A percentile compares a stretch with the other conserved stretches of the same genome.
These are phyloP conservation scores for Neurospora sp. DNA, from an alignment of 495 filamentous ascomycete genomes.

Conservation along the genomic window DNA sequence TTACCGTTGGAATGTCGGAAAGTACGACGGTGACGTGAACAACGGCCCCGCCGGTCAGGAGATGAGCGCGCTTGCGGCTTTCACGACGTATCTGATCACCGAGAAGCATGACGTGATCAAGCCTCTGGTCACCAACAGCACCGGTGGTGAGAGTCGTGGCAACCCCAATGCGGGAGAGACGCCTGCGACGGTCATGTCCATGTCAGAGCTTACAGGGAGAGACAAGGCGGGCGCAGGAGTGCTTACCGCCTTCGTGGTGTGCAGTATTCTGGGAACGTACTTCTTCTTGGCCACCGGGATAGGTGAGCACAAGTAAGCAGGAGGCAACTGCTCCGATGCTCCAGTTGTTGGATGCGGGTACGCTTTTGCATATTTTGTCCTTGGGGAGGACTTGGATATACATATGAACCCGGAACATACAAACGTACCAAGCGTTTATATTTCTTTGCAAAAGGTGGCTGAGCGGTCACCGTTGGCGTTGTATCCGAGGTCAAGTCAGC, in stretches of 20 bases:
- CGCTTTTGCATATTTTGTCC: background rate
- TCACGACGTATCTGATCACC: constrained; percentile 42
- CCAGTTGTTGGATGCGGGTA: background rate
- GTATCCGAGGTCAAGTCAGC: background rate
- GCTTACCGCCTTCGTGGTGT: constrained; percentile 38
- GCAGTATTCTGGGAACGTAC: constrained; percentile 12
- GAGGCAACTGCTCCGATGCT: background rate
- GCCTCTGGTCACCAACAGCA: constrained; percentile 49
- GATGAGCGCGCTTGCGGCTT: constrained; percentile 56
- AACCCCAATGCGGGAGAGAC: constrained; percentile 51
- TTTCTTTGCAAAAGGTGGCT: background rate
- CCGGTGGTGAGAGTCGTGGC: constrained; percentile 67
- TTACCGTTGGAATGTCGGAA: constrained; percentile 42
- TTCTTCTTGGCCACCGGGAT: background rate
- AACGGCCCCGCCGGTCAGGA: constrained; percentile 48
- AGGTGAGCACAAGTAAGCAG: background rate
- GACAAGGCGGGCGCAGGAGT: constrained; percentile 52
- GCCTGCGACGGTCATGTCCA: constrained; percentile 1
- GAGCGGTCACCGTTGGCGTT: background rate
- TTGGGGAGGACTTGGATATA: background rate
- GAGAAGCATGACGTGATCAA: constrained; percentile 10
- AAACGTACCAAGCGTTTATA: background rate
- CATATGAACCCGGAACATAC: background rate
- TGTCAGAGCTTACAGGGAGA: constrained; percentile 29
- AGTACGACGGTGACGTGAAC: constrained; percentile 45